A percentile compares a stretch with the other conserved stretches of the same genome.
Evolutionary conservation across 208 protist genomes (phyloP).

Genomic region (Leishmania braziliensis): DNA sequence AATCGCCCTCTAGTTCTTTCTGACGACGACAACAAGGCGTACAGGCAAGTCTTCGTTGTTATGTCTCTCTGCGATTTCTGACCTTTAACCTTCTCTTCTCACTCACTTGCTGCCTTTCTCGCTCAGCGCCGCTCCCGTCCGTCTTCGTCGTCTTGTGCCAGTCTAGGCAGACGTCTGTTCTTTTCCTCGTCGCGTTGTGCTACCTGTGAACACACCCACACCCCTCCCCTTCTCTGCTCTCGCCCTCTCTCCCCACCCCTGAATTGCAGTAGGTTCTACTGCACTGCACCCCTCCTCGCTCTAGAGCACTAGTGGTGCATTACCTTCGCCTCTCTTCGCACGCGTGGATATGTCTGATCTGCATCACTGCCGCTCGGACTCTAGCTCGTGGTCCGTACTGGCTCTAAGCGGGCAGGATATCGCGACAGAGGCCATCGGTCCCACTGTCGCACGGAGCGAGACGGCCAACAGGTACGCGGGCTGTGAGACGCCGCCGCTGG

Average conservation of each 20-base stretch:
- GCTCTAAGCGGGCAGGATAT: not conserved
- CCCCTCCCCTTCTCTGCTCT: not conserved
- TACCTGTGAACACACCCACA: not conserved
- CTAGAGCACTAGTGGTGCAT: not conserved
- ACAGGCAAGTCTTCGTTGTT: not conserved
- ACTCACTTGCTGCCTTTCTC: not conserved
- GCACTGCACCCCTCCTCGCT: not conserved
- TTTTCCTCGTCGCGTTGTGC: not conserved
- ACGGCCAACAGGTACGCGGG: no score
- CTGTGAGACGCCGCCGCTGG: not conserved
- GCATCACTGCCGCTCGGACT: conserved; percentile 4
- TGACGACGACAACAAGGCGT: not conserved
- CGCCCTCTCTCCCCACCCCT: not conserved
- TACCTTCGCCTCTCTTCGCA: not conserved
- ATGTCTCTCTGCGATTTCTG: not conserved
- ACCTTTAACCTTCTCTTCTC: not conserved
- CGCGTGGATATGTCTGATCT: conserved; percentile 6
- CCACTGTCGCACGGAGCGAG: not conserved
- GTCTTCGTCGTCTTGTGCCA: not conserved
- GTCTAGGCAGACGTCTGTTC: not conserved
- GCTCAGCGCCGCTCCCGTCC: not conserved
- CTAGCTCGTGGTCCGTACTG: conserved; percentile 22
- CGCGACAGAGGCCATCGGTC: not conserved
- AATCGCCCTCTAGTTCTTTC: not conserved
- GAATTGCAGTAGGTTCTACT: not conserved